phyloP scores from a whole-genome alignment of 2,329 filamentous ascomycete genomes.

The Trichoderma endophyticum region DNA sequence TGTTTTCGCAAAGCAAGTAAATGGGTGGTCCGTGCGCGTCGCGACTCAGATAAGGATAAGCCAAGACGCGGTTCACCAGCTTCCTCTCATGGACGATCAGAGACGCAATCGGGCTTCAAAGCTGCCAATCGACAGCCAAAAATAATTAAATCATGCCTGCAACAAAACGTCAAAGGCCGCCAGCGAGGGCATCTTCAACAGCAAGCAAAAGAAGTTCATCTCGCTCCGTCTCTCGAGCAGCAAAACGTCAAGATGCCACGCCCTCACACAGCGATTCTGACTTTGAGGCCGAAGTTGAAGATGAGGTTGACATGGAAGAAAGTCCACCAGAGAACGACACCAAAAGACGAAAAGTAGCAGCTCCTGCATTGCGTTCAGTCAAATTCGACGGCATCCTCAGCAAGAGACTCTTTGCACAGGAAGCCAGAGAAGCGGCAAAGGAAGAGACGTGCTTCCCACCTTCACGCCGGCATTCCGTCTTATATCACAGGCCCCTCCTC shows the following conservation, averaged over 20 bases:
- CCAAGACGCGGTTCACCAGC: constrained; percentile 2
- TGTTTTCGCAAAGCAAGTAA: neutral
- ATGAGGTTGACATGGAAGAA: neutral
- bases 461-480: constrained; percentile 20
- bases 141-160: constrained; percentile 2
- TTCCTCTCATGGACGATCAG: neutral
- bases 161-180: constrained; percentile 4
- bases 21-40: constrained; percentile 9
- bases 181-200: neutral
- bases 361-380: neutral
- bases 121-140: neutral
- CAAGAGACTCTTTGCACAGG: constrained; percentile 16
- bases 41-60: neutral
- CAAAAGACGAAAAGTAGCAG: constrained; percentile 8
- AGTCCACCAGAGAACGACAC: neutral
- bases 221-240: neutral
- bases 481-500: constrained; percentile 51
- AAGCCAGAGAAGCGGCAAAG: neutral
- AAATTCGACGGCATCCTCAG: neutral
- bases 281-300: constrained; percentile 6
- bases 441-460: constrained; percentile 20
- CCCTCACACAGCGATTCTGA: constrained; percentile 4
- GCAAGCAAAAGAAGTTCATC: neutral
- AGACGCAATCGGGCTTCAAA: neutral
- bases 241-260: neutral